Base-by-base conservation (phyloP, 306 rosid species). In the Cicer judaicum region DNA sequence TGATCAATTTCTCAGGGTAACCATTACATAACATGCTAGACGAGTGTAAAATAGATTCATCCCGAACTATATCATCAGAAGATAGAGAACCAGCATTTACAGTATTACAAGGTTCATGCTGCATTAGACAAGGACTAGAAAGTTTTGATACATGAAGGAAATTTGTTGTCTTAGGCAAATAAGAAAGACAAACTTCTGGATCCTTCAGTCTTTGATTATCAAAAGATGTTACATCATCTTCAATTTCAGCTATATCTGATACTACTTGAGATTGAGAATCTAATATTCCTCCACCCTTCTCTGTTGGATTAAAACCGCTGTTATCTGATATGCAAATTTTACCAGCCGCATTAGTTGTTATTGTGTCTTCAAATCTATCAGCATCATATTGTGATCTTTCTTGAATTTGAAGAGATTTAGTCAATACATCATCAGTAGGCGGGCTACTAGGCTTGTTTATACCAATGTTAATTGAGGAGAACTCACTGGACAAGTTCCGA, bases 201-300 rank as follows among this genome's bases (percentile, higher is more conserved):
- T 95, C 98, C 82, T 84, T 90, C n/a, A 89, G 97, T 80, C 99
- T 86, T 82, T 90, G 98, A 84, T 87, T 92, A 79, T 88, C 95
- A 83, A 95, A 92, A 74, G 90, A 90, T 60, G 87, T 71, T 64
- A 88, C 80, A 85, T 95, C 99, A 76, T 92, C 99, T 83, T 95
- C 98, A 38, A 86, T 78, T 69, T 86, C 93, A 64, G 77, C 43
- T 68, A 76, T 64, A 53, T 79, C 66, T 10, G 84, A 63, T 12
- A 63, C 54, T 38, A 61, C 66, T 68, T 69, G 84, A 29, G 88
- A 53, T 55, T 80, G 88, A 5, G 88, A 79, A 70, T 88, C 84
- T 14, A 84, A 74, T 65, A 72, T 78, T 88, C 88, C 88, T 68
- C 85, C 92, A 74, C 71, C 70, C n/a, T 82, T 83, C 76, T 87